Conservation (phyloP, 208 protist species). For the Endotrypanum monterogeii region DNA sequence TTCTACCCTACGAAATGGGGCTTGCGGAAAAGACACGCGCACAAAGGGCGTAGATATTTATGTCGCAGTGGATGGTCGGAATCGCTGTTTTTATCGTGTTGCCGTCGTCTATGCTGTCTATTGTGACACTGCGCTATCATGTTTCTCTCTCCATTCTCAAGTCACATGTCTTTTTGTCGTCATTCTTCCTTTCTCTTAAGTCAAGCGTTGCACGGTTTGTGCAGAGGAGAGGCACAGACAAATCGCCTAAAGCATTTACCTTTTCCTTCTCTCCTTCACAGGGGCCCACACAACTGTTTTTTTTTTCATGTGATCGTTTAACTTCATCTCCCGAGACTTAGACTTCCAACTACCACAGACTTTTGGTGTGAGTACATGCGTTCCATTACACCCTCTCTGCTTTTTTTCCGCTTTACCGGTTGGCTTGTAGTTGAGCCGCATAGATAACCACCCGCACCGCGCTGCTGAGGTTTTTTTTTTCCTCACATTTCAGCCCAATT, state of each 20-base stretch:
- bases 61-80: background rate
- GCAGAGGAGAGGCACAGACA: background rate
- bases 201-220: background rate
- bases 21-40: background rate
- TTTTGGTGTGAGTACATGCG: background rate
- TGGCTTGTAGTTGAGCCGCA: background rate
- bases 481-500: too few species aligned
- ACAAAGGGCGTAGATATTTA: too few species aligned
- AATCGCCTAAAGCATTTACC: background rate
- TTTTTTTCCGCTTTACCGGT: background rate
- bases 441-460: background rate
- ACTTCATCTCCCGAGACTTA: conserved; percentile 1
- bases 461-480: background rate
- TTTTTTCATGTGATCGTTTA: background rate
- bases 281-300: background rate
- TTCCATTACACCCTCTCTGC: too few species aligned
- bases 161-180: background rate
- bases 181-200: background rate
- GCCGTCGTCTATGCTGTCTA: background rate
- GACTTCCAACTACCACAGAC: background rate
- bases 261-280: background rate
- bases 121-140: background rate
- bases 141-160: background rate
- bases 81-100: background rate
- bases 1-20: background rate